Base-by-base conservation (phyloP, 2,329 filamentous ascomycete genomes). In the Davidsoniella neocaledoniae region DNA sequence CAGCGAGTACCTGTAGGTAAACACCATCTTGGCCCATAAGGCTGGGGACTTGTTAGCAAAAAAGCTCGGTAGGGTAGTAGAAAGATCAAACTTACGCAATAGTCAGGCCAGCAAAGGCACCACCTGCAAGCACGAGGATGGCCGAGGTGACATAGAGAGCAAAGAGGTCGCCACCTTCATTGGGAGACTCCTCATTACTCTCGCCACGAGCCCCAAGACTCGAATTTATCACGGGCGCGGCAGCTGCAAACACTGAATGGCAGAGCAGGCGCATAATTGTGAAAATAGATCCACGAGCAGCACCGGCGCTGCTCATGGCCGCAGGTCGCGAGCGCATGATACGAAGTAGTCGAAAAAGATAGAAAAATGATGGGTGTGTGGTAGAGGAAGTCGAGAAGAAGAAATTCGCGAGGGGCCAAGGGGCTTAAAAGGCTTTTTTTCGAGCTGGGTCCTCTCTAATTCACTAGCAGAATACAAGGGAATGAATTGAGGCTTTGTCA, bases 51-150 rank as follows among this genome's bases (percentile, higher is more conserved):
- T 7, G 42, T 25, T 17, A 43, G 21, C 10, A 14, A 12, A 48
- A 36, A 10, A 43, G 21, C n/a, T 4, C 26, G n/a, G 33, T 25
- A 47, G n/a, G 6, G 42, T 21, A 9, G 23, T 3, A 4, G 10
- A 48, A 37, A 21, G 5, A 12, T n/a, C 33, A 48, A 44, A 71
- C 78, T 62, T 68, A 82, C 74, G 85, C 85, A 61, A 91, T 87
- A 16, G 91, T 98, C 64, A 98, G 68, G 33, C 91, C 91, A 8
- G 91, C 91, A 67, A 98, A 98, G 38, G 86, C 86, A 55, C 91
- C 91, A 55, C 91, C 91, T 1, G 85, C 74, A 54, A 96, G 69
- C 8, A 96, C 91, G 51, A 98, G 73, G 21, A 78, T 73, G 53
- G 86, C 74, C 16, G 90, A 93, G 26, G 87, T 72, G 50, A 79